Conservation (phyloP, 257 asterid species). For the Gynochthodes officinalis region DNA sequence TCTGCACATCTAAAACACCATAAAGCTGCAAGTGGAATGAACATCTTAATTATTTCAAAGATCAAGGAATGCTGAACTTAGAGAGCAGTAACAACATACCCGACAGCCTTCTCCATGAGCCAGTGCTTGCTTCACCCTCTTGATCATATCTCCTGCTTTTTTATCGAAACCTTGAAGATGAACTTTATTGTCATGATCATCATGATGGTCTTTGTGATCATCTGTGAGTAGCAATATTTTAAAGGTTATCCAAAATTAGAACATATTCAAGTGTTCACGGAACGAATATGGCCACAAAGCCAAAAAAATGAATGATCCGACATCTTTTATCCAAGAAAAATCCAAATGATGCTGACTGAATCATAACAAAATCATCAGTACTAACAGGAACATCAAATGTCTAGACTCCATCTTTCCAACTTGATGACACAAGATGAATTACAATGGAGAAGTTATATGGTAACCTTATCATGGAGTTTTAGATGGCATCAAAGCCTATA, state of each 20-base stretch:
- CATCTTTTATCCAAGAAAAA: not conserved
- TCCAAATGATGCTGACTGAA: not conserved
- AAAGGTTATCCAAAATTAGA: not conserved
- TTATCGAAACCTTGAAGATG: conserved; percentile 71
- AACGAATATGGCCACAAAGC: not conserved
- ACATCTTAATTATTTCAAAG: conserved; percentile 11
- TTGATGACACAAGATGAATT: not conserved
- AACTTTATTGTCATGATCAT: conserved; percentile 58
- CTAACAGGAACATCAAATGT: not conserved
- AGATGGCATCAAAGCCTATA: not conserved
- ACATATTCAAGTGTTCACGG: not conserved
- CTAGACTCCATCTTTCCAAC: not conserved
- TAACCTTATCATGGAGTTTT: not conserved
- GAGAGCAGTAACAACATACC: conserved; percentile 42
- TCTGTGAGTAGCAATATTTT: conserved; percentile 39
- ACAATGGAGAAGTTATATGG: not conserved
- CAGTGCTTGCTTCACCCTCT: conserved; percentile 86
- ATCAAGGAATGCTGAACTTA: conserved; percentile 16
- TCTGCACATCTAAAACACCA: conserved; percentile 94
- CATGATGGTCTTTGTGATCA: too few species aligned
- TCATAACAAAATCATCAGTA: not conserved
- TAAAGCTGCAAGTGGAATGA: conserved; percentile 58
- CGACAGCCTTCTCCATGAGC: conserved; percentile 89
- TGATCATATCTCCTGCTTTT: conserved; percentile 73
- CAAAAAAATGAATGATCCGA: not conserved